A percentile compares a stretch with the other conserved stretches of the same genome.
phyloP scores from a whole-genome alignment of 352 stramenopile genomes.

The Pseudoperonospora humuli region DNA sequence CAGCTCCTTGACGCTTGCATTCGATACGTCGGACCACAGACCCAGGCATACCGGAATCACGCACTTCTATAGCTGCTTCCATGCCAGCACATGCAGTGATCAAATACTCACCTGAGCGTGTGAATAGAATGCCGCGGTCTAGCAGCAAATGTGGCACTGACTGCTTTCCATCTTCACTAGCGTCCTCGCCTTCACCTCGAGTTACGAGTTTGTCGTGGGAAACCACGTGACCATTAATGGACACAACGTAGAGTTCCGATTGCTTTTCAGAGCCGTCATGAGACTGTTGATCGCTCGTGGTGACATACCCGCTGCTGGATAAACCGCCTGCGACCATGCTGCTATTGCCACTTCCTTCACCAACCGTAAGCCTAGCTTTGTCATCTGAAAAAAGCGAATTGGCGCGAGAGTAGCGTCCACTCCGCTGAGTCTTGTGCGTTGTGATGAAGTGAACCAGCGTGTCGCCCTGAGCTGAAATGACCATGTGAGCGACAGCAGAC shows the following conservation, averaged over 20 bases:
- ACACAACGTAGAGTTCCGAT: conserved; percentile 72
- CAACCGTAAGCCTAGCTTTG: conserved; percentile 29
- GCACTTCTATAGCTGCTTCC: conserved; percentile 73
- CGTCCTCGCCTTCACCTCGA: conserved; percentile 22
- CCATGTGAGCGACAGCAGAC: conserved; percentile 58
- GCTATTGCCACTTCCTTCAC: conserved; percentile 22
- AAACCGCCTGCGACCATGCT: conserved; percentile 33
- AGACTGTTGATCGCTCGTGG: conserved; percentile 18
- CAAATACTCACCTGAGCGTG: conserved; percentile 69
- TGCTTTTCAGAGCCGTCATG: conserved; percentile 33
- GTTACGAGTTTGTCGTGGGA: conserved; percentile 48
- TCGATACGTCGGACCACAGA: conserved; percentile 70
- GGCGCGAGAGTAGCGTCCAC: conserved; percentile 26
- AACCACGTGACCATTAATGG: conserved; percentile 75
- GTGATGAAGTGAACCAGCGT: conserved; percentile 68
- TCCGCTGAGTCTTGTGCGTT: conserved; percentile 24
- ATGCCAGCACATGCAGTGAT: conserved; percentile 50
- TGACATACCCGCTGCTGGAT: conserved; percentile 28
- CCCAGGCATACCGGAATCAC: conserved; percentile 46
- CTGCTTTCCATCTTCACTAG: conserved; percentile 7
- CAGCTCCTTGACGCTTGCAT: conserved; percentile 48
- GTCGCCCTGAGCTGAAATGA: conserved; percentile 63
- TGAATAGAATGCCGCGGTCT: conserved; percentile 65
- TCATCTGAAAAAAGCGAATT: conserved; percentile 42
- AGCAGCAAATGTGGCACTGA: conserved; percentile 45